A percentile compares a stretch with the other conserved stretches of the same genome.
phyloP scores from a whole-genome alignment of 768 basidiomycete genomes.

The Hygrophorus russula region DNA sequence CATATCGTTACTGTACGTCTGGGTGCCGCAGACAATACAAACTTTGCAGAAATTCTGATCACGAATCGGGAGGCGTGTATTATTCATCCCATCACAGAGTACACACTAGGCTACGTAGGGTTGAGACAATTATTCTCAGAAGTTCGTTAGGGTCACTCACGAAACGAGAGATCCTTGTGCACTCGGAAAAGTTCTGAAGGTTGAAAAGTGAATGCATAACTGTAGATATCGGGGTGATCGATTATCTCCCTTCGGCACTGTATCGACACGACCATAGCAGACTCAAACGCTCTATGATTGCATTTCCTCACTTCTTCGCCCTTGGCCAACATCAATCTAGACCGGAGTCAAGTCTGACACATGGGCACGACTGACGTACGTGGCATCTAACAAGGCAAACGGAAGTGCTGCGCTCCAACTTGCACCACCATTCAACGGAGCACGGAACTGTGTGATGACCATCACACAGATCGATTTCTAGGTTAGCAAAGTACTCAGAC shows the following conservation, averaged over 20 bases:
- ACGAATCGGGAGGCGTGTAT: too few relatives aligned
- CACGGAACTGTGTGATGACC: too few relatives aligned
- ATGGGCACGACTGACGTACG: slow-evolving; percentile 5
- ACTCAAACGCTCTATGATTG: slow-evolving; percentile 6
- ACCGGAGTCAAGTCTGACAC: slow-evolving; percentile 2
- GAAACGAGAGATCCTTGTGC: slow-evolving; percentile 5
- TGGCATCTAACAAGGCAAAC: slow-evolving; percentile 4
- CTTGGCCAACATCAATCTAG: slow-evolving; percentile 2
- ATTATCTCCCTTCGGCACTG: slow-evolving; percentile 7
- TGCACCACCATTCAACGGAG: too few relatives aligned
- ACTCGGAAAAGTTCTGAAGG: slow-evolving; percentile 7
- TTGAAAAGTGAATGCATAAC: slow-evolving; percentile 4
- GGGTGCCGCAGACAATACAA: too few relatives aligned
- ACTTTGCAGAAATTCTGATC: too few relatives aligned
- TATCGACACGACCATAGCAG: slow-evolving; percentile 6
- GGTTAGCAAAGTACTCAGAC: too few relatives aligned
- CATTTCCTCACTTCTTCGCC: slow-evolving; percentile 5
- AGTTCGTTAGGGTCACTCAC: slow-evolving; percentile 2
- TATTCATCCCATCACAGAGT: too few relatives aligned
- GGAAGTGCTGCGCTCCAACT: slow-evolving; percentile 8
- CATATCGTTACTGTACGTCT: too few relatives aligned
- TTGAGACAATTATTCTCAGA: too few relatives aligned
- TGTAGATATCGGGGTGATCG: slow-evolving; percentile 1
- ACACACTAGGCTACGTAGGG: too few relatives aligned
- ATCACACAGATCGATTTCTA: too few relatives aligned